Conservation (phyloP, 2,329 filamentous ascomycete genomes). For the Eutypella sp. region DNA sequence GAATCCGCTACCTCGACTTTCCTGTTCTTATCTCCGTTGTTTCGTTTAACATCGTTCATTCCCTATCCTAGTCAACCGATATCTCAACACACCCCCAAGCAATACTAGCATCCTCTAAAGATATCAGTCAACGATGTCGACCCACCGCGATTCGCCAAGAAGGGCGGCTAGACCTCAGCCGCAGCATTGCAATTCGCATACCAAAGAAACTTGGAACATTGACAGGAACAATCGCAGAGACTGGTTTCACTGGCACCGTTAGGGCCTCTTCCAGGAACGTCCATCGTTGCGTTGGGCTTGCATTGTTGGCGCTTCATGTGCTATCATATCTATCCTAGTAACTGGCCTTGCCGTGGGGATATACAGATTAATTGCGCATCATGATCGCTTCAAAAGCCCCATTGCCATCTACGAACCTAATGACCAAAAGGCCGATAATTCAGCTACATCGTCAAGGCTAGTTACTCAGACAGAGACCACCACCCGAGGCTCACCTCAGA, state of each 20-base stretch:
- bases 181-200: background rate
- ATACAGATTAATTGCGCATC: background rate
- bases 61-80: too few species aligned
- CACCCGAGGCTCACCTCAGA: background rate
- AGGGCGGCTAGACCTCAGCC: background rate
- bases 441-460: too few species aligned
- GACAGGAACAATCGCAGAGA: background rate
- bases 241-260: background rate
- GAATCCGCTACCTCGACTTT: too few species aligned
- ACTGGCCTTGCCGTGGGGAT: background rate
- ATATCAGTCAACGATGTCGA: background rate
- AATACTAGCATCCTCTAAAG: too few species aligned
- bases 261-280: background rate
- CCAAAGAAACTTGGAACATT: background rate
- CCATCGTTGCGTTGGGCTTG: background rate
- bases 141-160: background rate
- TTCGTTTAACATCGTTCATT: too few species aligned
- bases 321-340: background rate
- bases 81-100: too few species aligned
- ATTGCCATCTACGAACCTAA: background rate
- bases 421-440: too few species aligned
- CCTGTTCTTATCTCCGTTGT: too few species aligned
- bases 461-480: too few species aligned
- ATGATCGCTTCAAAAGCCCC: background rate
- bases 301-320: background rate